phyloP scores from a whole-genome alignment of 495 filamentous ascomycete species.

The Talaromyces stipitatus region DNA sequence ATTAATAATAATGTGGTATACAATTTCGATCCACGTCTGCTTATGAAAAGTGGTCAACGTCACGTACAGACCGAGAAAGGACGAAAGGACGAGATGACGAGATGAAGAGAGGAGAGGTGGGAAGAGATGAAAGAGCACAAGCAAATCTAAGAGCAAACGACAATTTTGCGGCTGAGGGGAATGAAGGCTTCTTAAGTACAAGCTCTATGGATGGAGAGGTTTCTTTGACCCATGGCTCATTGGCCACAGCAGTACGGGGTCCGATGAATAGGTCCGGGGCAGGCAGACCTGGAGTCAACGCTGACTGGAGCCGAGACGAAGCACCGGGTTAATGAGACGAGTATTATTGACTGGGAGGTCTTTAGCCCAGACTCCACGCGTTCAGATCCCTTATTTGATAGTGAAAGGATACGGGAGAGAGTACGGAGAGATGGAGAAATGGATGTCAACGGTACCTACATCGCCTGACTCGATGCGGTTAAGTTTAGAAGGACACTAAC shows the following conservation, averaged over 20 bases:
- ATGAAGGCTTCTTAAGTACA: background rate
- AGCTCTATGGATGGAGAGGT: background rate
- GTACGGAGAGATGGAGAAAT: background rate
- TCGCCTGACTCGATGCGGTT: slow-evolving; percentile 23
- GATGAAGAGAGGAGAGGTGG: slow-evolving; percentile 6
- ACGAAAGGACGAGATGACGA: too few species aligned
- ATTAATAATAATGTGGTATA: background rate
- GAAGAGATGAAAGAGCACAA: background rate
- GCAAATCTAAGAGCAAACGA: background rate
- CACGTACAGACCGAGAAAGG: too few species aligned
- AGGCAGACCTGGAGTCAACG: background rate
- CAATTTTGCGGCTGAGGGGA: background rate
- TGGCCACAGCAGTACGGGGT: background rate
- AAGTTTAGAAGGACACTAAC: too few species aligned
- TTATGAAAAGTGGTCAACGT: background rate
- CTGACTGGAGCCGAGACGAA: background rate
- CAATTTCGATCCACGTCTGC: background rate
- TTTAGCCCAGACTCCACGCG: background rate
- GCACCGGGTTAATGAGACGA: background rate
- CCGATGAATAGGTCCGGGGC: background rate
- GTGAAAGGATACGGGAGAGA: background rate
- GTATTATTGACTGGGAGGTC: background rate
- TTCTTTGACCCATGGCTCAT: too few species aligned
- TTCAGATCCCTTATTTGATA: background rate
- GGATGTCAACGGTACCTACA: background rate